Evolutionary conservation across 306 rosid genomes (phyloP).

Genomic region (Sphenostylis stenocarpa): DNA sequence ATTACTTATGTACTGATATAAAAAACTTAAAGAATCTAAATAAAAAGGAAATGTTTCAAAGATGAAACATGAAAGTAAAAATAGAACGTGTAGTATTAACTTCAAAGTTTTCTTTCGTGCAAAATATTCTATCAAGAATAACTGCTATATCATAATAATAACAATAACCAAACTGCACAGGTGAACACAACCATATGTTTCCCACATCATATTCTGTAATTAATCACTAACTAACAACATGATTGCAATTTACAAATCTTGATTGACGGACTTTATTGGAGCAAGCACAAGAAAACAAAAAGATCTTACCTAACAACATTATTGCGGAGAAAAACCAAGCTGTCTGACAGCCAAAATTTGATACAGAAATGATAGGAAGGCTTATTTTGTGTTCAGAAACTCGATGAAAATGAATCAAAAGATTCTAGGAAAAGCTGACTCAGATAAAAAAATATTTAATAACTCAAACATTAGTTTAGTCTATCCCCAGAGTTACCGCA

Average conservation of each 20-base stretch:
- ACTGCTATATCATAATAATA: not conserved
- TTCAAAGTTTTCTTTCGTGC: not conserved
- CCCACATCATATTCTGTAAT: not conserved
- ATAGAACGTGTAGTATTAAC: not conserved
- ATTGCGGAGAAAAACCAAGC: conserved; percentile 1
- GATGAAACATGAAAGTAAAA: not conserved
- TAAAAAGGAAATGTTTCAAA: not conserved
- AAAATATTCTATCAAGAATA: not conserved
- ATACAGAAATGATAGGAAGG: conserved; percentile 26
- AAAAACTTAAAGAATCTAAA: not conserved
- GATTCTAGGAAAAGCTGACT: conserved; percentile 28
- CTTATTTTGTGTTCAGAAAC: conserved; percentile 26
- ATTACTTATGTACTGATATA: not conserved
- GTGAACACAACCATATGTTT: not conserved
- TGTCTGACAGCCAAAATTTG: conserved; percentile 31
- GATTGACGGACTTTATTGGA: conserved; percentile 18
- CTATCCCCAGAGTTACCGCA: conserved; percentile 47
- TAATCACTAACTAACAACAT: conserved; percentile 9
- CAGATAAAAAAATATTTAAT: not conserved
- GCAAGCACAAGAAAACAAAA: conserved; percentile 20
- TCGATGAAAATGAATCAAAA: conserved; percentile 24
- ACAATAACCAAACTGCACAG: not conserved
- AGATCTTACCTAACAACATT: not conserved
- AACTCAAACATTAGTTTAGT: conserved; percentile 23
- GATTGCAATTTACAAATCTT: conserved; percentile 23